Conservation (phyloP, 2,329 filamentous ascomycete genomes). For the Volutella citrinella region DNA sequence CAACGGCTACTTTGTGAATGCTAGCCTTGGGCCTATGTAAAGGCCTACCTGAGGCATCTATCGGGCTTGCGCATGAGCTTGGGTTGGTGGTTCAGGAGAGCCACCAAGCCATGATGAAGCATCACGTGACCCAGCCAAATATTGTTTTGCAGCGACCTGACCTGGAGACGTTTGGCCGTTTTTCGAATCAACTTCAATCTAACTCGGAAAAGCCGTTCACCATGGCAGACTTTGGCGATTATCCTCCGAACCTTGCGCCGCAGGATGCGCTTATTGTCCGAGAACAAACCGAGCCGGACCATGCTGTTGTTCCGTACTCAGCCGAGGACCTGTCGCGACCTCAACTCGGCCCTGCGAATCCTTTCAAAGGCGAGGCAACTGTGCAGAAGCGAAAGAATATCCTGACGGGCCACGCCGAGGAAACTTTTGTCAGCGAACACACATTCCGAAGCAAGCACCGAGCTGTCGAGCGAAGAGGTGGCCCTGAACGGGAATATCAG, state of each 20-base stretch:
- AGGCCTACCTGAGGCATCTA: too few relatives aligned
- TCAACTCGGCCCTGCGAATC: slow-evolving; percentile 67
- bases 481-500: slow-evolving; percentile 54
- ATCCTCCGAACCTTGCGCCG: slow-evolving; percentile 64
- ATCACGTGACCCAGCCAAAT: too few relatives aligned
- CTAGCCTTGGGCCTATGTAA: too few relatives aligned
- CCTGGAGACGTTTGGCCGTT: too few relatives aligned
- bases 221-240: slow-evolving; percentile 62
- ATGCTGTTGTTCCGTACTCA: slow-evolving; percentile 63
- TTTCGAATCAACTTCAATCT: too few relatives aligned
- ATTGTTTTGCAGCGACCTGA: too few relatives aligned
- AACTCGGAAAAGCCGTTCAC: too few relatives aligned
- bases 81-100: too few relatives aligned
- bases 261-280: slow-evolving; percentile 62
- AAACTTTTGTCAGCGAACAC: slow-evolving; percentile 85
- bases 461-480: slow-evolving; percentile 68
- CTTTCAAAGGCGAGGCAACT: slow-evolving; percentile 64
- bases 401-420: slow-evolving; percentile 81
- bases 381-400: slow-evolving; percentile 74
- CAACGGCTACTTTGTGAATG: too few relatives aligned
- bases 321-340: slow-evolving; percentile 69
- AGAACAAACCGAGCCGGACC: slow-evolving; percentile 51
- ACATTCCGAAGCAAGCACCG: slow-evolving; percentile 87
- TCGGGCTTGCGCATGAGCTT: too few relatives aligned
- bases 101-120: too few relatives aligned